Evolutionary conservation across 441 rosid genomes (phyloP), one percentile per base, ranked within the genome.

Genomic region (Eutrema salsugineum): DNA sequence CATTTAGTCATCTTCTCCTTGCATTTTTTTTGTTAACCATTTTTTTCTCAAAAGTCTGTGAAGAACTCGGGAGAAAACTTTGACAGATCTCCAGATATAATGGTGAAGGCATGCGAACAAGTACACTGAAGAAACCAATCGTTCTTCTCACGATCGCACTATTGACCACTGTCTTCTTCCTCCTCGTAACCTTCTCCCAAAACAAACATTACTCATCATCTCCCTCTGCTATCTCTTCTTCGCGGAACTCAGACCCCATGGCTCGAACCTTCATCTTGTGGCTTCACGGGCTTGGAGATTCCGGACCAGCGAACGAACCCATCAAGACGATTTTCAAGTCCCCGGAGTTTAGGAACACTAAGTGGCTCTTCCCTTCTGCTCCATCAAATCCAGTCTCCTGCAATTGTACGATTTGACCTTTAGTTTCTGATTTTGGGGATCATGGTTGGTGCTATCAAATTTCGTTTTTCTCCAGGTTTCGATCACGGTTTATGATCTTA

Each of bases 221-320:
- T 80, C 87, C 42, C 70, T 88, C 56, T 76, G 56, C 74, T 30
- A 50, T 77, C 59, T 66, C 76, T 38, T 63, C 80, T 65, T 48
- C 83, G 43, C 76, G 32, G 43, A 59, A 55, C 9, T n/a, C 75
- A 35, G 70, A 48, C 28, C 8, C 77, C 42, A 82, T 85, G 93
- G 81, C 91, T 76, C 90, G 87, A 77, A 88, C 86, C 82, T 85
- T 93, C 66, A 64, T 93, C 62, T 79, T 90, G 22, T 93, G 98
- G 98, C 97, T 93, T 68, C 98, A 90, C 70, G 97, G 92, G 7
- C 44, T 93, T 27, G 98, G 97, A 10, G 95, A 90, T 71, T 88
- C 97, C 0, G 95, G 98, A 72, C 98, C 97, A 20, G 93, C 95
- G 12, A 93, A 93, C 75, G 94, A 93, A 80, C 95, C 91, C 69